Base-by-base conservation (phyloP, 2,329 filamentous ascomycete genomes). In the Cadophora sp. region DNA sequence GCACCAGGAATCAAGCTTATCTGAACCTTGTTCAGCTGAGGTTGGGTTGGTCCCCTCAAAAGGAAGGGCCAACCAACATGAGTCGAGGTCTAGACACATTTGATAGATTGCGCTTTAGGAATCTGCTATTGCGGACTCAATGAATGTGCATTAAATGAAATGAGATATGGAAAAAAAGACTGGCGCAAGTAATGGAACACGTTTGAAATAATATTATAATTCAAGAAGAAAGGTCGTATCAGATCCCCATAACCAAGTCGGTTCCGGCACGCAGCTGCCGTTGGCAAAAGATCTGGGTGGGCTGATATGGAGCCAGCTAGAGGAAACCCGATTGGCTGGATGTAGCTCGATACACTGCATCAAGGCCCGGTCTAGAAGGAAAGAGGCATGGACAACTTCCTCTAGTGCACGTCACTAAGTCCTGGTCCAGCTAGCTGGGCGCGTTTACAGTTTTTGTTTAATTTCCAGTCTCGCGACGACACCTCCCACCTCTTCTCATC, bases 251-350 rank as follows among this genome's bases (percentile, higher is more conserved):
- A 36, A n/a, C 56, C 56, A 59, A 59, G 56, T 59, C 33, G 53
- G 53, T 2, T n/a, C 30, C 53, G 56, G 56, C 56, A 59, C 55
- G 39, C 56, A 59, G 56, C 56, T 59, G 56, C 56, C 56, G 56
- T 59, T 14, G 13, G 16, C 51, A 16, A 56, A 56, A 39, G n/a
- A 39, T 39, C 33, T 22, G 11, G 11, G 30, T 39, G 53, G 30
- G 30, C 33, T 13, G 53, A 55, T 9, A 30, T 41, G 33, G 53
- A 9, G 33, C 4, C n/a, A 13, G 18, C 18, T 2, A 43, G 20
- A 20, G 1, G 55, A 16, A n/a, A 11, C 18, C n/a, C 8, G 20
- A 58, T 58, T 58, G 33, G 55, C 11, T 13, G 53, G 16, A 11
- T n/a, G 6, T 1, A 13, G n/a, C 5, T 24, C 3, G 22, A 14